Evolutionary conservation across 805 yeast species (phyloP), one percentile per base, ranked within the genome.

Genomic region (Wickerhamomyces chambardii): DNA sequence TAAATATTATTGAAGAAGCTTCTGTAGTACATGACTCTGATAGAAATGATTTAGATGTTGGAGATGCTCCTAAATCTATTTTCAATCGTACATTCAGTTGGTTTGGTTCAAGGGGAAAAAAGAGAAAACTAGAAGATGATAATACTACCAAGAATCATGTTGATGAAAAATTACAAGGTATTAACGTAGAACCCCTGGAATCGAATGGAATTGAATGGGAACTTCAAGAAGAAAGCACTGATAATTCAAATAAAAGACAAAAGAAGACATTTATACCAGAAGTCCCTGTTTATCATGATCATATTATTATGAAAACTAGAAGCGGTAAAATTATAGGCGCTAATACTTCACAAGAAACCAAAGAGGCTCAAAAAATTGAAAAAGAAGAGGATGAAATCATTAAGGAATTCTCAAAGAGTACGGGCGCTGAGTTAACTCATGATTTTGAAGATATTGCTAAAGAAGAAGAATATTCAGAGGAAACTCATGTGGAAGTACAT

Each of bases 291-390:
- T 29, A 24, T n/a, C 32, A 28, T n/a, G 34, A 38, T 29, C 55
- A 47, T 31, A 45, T 51, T 10, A 38, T 48, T 4, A 53, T 53
- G 54, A 43, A 43, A 30, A 56, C 58, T 2, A 37, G 59, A 34
- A 56, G 59, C 33, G 61, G 61, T 3, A 43, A 41, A 4, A 40
- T 47, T 12, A 33, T 56, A 33, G 59, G 58, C 27, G 59, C 56
- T 4, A 45, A 41, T 17, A 45, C 55, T 2, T 46, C 42, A 5
- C 44, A 41, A 5, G 54, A 52, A 17, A 36, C 51, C 8, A 35
- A 33, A 17, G 34, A 33, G 7, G 60, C 55, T 5, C 40, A 45
- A n/a, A 36, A 34, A 8, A 42, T 36, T 12, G 50, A 43, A 10
- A 40, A 34, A 2, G 31, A 39, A 17, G 53, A 52, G 28, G 43